Base-by-base conservation (phyloP, 441 rosid genomes). In the Adansonia grandidieri region DNA sequence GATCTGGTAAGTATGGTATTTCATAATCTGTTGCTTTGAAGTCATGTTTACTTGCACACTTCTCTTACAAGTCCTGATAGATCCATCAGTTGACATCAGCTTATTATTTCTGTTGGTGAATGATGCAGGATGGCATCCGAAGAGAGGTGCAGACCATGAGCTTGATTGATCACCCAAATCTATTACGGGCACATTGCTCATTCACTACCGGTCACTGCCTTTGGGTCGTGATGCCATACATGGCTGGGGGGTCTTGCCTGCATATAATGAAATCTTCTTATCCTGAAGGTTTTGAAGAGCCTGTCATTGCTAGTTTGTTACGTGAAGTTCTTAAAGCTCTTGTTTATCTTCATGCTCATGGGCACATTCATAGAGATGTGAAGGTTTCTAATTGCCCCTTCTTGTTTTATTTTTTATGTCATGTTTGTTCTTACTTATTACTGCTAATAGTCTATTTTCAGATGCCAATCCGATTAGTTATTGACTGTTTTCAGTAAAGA, bases 181-280 rank as follows among this genome's bases (percentile, higher is more conserved):
- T 94, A 77, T 84, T 97, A 80, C 87, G 84, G 83, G 97, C 99
- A n/a, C 90, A 94, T 86, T 94, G 99, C 86, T 97, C 99, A 73
- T 97, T 97, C 80, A 92, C 94, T 61, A 42, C 95, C 44, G 97
- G 92, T 76, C 92, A 89, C 80, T 82, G 82, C 85, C 99, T 96
- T 71, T 96, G 98, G 98, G 96, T 93, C 80, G 99, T 96, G 85
- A 96, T 96, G 99, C 98, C 98, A 22, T 96, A 92, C 90, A 96
- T 96, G 99, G 91, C 94, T 57, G 97, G 96, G 77, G 99, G 99
- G 61, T 96, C 99, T 69, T 96, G 98, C 88, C 92, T 96, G 80
- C 99, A 94, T 85, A 90, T 94, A 80, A 96, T 96, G 87, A 93
- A 96, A 89, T 92, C 92, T 68, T 77, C 94, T 69, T 89, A 74